Evolutionary conservation across 73 alveolate species (phyloP), one percentile per base, ranked within the genome.

Genomic region (Paramecium octaurelia): DNA sequence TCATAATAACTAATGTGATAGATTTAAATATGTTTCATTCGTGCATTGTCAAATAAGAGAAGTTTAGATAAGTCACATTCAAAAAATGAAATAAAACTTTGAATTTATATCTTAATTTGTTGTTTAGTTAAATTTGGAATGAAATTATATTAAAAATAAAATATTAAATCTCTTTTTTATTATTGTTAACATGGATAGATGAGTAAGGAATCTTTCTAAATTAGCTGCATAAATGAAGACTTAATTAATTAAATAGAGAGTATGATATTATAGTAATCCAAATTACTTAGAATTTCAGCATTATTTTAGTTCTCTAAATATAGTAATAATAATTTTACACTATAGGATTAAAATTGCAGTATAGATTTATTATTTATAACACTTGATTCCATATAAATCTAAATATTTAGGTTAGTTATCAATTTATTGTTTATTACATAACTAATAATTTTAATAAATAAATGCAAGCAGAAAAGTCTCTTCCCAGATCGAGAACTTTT

Each of bases 81-180:
- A 64, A 64, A 23, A 14, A 64, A 64, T 64, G 84, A 64, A 64
- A 27, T 64, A 21, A 64, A 34, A 34, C 23, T 64, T 64, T 31
- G 84, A 64, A 64, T 64, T 64, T 10, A 64, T 64, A 31, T 64
- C 84, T 14, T 64, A 64, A 64, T 64, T 64, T 64, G 84, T 64
- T 54, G 69, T 54, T 54, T 54, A 16, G 31, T 8, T 54, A 16
- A 54, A 54, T n/a, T 54, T 54, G 9, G 69, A 54, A 54, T 54
- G 69, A 54, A 54, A 54, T 18, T 20, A 54, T 18, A 5, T 54
- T 18, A 20, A 50, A 36, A 36, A 36, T 36, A 36, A 36, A 36
- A 6, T 36, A 36, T 36, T 36, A 27, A 1, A 27, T 27, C 31
- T 27, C 31, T 27, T 27, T 27, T 27, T 27, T 27, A 27, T 27